Percentiles rank a stretch among this genome's conserved stretches.
These are phyloP conservation scores for Clausena lansium DNA, from an alignment of 345 rosid genomes.

Conservation along the genomic window DNA sequence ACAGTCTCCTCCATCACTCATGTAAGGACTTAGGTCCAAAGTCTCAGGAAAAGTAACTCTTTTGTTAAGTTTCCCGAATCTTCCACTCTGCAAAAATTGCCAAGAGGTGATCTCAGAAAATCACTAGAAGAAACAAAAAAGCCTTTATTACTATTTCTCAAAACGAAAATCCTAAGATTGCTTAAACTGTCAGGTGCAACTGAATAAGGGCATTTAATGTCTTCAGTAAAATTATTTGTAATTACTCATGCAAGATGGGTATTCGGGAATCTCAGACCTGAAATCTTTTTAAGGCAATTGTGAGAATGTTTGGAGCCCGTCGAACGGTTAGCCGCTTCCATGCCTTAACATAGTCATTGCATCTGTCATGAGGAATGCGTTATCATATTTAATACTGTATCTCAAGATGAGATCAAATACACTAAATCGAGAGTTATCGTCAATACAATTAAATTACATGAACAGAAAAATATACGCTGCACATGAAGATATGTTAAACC, in stretches of 20 bases:
- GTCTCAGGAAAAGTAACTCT: conserved; percentile 80
- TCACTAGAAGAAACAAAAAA: background rate
- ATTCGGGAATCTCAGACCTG: conserved; percentile 44
- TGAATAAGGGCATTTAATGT: conserved; percentile 1
- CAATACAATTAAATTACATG: conserved; percentile 1
- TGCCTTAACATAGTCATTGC: conserved; percentile 93
- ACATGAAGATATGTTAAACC: background rate
- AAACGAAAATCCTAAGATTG: background rate
- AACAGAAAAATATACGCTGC: background rate
- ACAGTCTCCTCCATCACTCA: conserved; percentile 74
- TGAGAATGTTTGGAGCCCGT: conserved; percentile 82
- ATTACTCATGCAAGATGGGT: background rate
- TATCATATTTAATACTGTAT: conserved; percentile 1
- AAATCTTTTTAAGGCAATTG: conserved; percentile 90
- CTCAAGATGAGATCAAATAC: background rate
- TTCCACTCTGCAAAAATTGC: conserved; percentile 74
- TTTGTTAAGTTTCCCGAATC: conserved; percentile 97
- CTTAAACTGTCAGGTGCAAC: background rate
- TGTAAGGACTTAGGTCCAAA: conserved; percentile 78
- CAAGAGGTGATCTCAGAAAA: conserved; percentile 12
- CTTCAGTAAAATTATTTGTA: background rate
- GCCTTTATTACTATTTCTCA: background rate
- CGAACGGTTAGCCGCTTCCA: conserved; percentile 82
- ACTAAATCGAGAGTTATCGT: background rate
- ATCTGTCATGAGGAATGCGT: conserved; percentile 35